Conservation (phyloP, 305 asterid species). For the Plantago lanceolata region DNA sequence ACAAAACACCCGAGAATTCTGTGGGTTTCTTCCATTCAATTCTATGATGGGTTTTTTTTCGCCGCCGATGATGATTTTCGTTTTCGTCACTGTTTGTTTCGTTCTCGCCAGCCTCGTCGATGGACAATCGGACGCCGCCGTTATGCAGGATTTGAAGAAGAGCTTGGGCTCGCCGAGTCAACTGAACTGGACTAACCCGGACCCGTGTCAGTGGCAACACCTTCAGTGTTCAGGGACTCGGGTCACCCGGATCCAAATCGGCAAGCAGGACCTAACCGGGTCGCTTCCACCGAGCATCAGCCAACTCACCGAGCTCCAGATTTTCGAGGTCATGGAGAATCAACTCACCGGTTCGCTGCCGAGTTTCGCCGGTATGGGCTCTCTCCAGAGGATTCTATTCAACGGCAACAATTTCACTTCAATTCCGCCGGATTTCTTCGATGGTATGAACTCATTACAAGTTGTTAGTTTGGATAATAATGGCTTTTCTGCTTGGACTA, state of each 20-base stretch:
- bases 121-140: slow-evolving; percentile 58
- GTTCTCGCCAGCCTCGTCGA: slow-evolving; percentile 24
- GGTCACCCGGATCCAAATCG: slow-evolving; percentile 72
- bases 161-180: slow-evolving; percentile 40
- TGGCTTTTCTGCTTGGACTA: slow-evolving; percentile 49
- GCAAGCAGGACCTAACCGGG: slow-evolving; percentile 40
- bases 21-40: no score
- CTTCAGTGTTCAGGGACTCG: slow-evolving; percentile 47
- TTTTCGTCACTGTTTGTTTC: slow-evolving; percentile 15
- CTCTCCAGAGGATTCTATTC: slow-evolving; percentile 42
- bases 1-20: no score
- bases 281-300: slow-evolving; percentile 47
- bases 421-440: slow-evolving; percentile 69
- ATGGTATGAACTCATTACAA: slow-evolving; percentile 57
- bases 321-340: slow-evolving; percentile 54
- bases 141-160: slow-evolving; percentile 62
- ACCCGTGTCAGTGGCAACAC: slow-evolving; percentile 54
- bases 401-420: slow-evolving; percentile 54
- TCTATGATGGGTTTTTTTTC: background rate
- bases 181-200: slow-evolving; percentile 52
- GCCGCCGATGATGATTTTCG: slow-evolving; percentile 16
- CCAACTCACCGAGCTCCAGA: slow-evolving; percentile 40
- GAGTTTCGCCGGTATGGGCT: slow-evolving; percentile 52
- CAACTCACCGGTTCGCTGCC: slow-evolving; percentile 70
- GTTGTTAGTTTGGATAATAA: slow-evolving; percentile 53